Evolutionary conservation across 768 basidiomycete genomes (phyloP).

Genomic region (Lactarius sp.): DNA sequence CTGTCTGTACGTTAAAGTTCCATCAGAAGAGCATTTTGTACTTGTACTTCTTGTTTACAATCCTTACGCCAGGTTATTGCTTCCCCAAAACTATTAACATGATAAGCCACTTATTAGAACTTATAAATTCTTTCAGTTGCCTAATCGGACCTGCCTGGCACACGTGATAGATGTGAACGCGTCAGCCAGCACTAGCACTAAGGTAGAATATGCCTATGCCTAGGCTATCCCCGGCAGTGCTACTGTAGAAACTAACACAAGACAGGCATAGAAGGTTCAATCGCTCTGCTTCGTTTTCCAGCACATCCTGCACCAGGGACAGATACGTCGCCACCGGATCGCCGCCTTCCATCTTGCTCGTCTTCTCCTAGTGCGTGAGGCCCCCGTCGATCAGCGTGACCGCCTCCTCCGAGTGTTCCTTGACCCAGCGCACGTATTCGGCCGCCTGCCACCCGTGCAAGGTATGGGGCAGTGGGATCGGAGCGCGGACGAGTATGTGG

Average conservation of each 20-base stretch:
- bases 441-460: slow-evolving; percentile 92
- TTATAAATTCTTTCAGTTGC: too few relatives aligned
- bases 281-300: slow-evolving; percentile 39
- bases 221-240: too few relatives aligned
- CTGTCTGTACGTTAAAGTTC: too few relatives aligned
- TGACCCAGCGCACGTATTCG: slow-evolving; percentile 95
- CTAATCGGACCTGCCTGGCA: too few relatives aligned
- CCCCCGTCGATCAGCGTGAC: slow-evolving; percentile 80
- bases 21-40: too few relatives aligned
- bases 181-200: background rate
- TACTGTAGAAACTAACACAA: background rate
- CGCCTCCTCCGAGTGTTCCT: slow-evolving; percentile 82
- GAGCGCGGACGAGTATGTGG: slow-evolving; percentile 86
- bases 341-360: slow-evolving; percentile 51
- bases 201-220: background rate
- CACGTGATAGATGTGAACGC: too few relatives aligned
- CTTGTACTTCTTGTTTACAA: too few relatives aligned
- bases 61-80: too few relatives aligned
- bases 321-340: slow-evolving; percentile 54
- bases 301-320: slow-evolving; percentile 59
- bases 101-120: too few relatives aligned
- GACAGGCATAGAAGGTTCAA: background rate
- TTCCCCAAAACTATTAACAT: too few relatives aligned
- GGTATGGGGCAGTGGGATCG: slow-evolving; percentile 79
- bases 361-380: slow-evolving; percentile 74